phyloP scores from a whole-genome alignment of 2,329 filamentous ascomycete species.

The Epichloe glyceriae region DNA sequence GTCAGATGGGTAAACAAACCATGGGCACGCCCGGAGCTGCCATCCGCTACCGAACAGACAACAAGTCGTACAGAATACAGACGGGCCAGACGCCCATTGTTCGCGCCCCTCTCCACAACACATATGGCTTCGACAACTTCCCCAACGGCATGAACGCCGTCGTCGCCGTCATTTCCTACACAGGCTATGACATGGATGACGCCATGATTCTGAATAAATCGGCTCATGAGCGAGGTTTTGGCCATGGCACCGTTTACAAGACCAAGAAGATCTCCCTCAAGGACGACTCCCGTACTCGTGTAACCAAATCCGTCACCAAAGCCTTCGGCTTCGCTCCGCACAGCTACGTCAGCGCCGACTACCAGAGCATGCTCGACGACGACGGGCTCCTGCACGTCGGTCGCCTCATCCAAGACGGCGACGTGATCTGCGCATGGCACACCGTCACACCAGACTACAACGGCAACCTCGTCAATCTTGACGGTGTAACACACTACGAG shows the following conservation, averaged over 20 bases:
- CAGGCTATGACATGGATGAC: conserved; percentile 99
- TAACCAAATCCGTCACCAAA: conserved; percentile 58
- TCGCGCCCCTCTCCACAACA: conserved; percentile 82
- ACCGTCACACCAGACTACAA: conserved; percentile 70
- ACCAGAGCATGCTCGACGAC: conserved; percentile 63
- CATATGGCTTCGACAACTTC: conserved; percentile 95
- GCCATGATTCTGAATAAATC: conserved; percentile 99
- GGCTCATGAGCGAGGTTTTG: conserved; percentile 88
- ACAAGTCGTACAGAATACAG: conserved; percentile 90
- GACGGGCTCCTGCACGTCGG: conserved; percentile 81
- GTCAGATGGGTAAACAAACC: conserved; percentile 98
- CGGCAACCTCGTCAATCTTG: conserved; percentile 70
- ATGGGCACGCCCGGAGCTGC: conserved; percentile 94
- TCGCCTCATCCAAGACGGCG: conserved; percentile 62
- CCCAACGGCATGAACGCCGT: conserved; percentile 92
- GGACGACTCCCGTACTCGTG: conserved; percentile 58
- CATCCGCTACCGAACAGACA: conserved; percentile 78
- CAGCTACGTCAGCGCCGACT: conserved; percentile 55
- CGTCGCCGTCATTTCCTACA: conserved; percentile 96
- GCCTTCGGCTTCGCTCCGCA: conserved; percentile 85
- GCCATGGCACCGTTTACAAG: conserved; percentile 94
- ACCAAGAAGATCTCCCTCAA: conserved; percentile 83
- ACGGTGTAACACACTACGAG: conserved; percentile 74
- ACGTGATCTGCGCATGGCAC: conserved; percentile 81
- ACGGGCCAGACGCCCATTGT: conserved; percentile 94